Evolutionary conservation across 2,329 filamentous ascomycete species (phyloP).

Genomic region (Xylariaceae sp.): DNA sequence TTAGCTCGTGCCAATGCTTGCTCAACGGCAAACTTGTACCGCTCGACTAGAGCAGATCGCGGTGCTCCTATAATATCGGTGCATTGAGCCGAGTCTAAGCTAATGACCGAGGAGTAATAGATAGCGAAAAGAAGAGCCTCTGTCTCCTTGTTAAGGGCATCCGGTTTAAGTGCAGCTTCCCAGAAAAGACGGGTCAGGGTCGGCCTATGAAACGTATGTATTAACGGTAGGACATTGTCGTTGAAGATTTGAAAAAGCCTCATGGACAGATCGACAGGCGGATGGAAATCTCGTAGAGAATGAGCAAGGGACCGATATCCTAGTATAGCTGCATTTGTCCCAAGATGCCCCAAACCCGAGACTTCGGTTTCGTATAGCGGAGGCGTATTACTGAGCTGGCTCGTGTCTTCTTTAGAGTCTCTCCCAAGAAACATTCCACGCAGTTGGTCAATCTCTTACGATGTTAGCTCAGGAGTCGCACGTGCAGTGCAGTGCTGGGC

Average conservation of each 20-base stretch:
- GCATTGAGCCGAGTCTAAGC: slow-evolving; percentile 44
- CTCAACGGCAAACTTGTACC: slow-evolving; percentile 58
- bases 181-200: slow-evolving; percentile 26
- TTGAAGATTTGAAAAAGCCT: slow-evolving; percentile 24
- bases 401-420: slow-evolving; percentile 8
- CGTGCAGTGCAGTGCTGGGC: not conserved
- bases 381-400: slow-evolving; percentile 3
- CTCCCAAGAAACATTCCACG: slow-evolving; percentile 22
- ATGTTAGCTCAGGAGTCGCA: slow-evolving; percentile 5
- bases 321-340: slow-evolving; percentile 25
- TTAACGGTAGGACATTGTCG: slow-evolving; percentile 27
- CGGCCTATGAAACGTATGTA: slow-evolving; percentile 31
- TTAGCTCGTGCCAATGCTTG: slow-evolving; percentile 59
- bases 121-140: slow-evolving; percentile 58
- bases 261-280: slow-evolving; percentile 23
- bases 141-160: slow-evolving; percentile 38
- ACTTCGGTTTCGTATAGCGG: slow-evolving; percentile 7
- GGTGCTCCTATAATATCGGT: slow-evolving; percentile 45
- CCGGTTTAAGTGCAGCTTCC: slow-evolving; percentile 20
- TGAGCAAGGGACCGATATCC: slow-evolving; percentile 25
- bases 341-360: not conserved
- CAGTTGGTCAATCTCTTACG: slow-evolving; percentile 20
- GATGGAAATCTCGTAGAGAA: slow-evolving; percentile 25
- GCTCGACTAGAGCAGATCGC: slow-evolving; percentile 42
- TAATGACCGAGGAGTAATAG: slow-evolving; percentile 55